Evolutionary conservation across 129 eudicot genomes (phyloP), one percentile per base, ranked within the genome.

Genomic region (Helianthus tuberosus): DNA sequence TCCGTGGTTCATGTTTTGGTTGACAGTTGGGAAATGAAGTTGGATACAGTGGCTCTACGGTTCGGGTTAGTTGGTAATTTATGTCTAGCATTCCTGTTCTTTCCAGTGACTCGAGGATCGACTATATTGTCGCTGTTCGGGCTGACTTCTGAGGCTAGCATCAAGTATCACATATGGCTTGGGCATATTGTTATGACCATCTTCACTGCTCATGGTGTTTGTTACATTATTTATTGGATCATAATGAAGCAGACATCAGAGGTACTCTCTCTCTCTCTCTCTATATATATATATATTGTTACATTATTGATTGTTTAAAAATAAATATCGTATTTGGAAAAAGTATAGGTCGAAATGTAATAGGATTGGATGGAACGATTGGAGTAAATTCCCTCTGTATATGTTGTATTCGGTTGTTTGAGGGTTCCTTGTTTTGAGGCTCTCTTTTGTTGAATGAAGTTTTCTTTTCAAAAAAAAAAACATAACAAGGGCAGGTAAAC

Each of bases 81-180:
- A 27, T 82, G 88, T 13, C 62, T 93, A 36, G 86, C 90, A 0
- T 85, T 93, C 58, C 69, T 93, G 54, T 93, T 93, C 68, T 89
- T 81, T 44, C 98, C 98, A 8, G 98, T 93, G 81, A 86, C 95
- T 16, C 88, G 98, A 8, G 90, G 90, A 20, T 93, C 98, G 14
- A 78, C 98, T 29, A 64, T 93, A 8, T 46, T 89, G 27, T 84
- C 82, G 11, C 35, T 93, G 47, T 78, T 93, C 2, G 98, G 96
- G 43, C 77, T 93, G 1, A 89, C 96, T 1, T 89, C 98, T 0
- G 98, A 93, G 75, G 85, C 86, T 2, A 87, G 94, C 27, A 79
- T 93, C 69, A 93, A 93, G 82, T 89, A 93, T 76, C 98, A 93
- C 71, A 89, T 93, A 59, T 93, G 98, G 98, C 76, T 93, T 0